A percentile compares a stretch with the other conserved stretches of the same genome.
Evolutionary conservation across 2,329 filamentous ascomycete species (phyloP).

Genomic region (Aspergillus brunneoviolaceus): DNA sequence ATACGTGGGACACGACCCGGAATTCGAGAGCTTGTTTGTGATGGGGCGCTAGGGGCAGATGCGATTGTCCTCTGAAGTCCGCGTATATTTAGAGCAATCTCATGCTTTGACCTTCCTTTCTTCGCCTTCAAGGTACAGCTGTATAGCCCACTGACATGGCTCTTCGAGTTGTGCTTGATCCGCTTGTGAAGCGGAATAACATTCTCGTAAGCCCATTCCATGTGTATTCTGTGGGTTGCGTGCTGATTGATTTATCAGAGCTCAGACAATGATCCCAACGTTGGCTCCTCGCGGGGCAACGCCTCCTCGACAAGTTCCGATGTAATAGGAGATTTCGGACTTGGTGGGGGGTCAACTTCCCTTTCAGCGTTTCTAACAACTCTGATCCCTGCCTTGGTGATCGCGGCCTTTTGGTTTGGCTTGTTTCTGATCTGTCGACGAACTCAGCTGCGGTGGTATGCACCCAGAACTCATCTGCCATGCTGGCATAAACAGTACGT

Average conservation of each 20-base stretch:
- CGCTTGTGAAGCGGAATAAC: slow-evolving; percentile 1
- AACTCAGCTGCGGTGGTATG: slow-evolving; percentile 48
- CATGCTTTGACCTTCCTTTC: neutral
- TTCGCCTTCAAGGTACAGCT: neutral
- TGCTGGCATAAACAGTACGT: slow-evolving; percentile 43
- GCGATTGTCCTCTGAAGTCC: neutral
- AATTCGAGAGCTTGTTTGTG: neutral
- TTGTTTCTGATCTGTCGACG: slow-evolving; percentile 49
- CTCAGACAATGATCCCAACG: slow-evolving; percentile 41
- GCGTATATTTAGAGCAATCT: neutral
- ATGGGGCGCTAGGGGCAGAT: slow-evolving; percentile 4
- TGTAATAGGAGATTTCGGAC: slow-evolving; percentile 30
- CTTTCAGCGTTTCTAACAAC: slow-evolving; percentile 50
- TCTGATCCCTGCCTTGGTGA: slow-evolving; percentile 48
- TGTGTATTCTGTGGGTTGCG: neutral
- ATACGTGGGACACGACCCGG: neutral
- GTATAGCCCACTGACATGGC: slow-evolving; percentile 6
- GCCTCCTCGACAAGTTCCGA: slow-evolving; percentile 37
- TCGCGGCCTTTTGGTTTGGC: slow-evolving; percentile 45
- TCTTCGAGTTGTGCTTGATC: neutral
- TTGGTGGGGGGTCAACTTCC: slow-evolving; percentile 47
- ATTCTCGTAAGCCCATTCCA: slow-evolving; percentile 11
- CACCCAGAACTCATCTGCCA: slow-evolving; percentile 45
- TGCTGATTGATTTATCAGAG: slow-evolving; percentile 25
- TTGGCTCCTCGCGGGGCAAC: slow-evolving; percentile 42